A percentile compares a stretch with the other conserved stretches of the same genome.
Evolutionary conservation across 176 grass and related monocot genomes (phyloP).

Genomic region (Juncus effusus): DNA sequence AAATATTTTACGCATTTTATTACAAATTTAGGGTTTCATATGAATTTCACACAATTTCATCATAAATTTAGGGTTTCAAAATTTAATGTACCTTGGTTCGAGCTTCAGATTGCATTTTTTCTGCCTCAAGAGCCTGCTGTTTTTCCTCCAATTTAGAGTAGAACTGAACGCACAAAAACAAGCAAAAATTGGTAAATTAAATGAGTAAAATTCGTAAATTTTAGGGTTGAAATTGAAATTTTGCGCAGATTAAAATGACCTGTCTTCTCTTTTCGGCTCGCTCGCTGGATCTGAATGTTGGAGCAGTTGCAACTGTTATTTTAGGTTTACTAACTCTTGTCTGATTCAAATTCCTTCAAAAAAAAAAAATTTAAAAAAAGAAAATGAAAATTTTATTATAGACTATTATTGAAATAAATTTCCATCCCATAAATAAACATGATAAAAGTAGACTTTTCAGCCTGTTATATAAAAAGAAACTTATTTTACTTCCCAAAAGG

Average conservation of each 20-base stretch:
- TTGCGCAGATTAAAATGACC: slow-evolving; percentile 14
- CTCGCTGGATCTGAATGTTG: slow-evolving; percentile 42
- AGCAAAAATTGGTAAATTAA: neutral
- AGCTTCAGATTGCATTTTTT: slow-evolving; percentile 44
- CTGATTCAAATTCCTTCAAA: slow-evolving; percentile 31
- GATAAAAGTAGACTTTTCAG: too few relatives aligned
- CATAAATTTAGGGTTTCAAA: neutral
- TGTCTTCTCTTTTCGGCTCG: slow-evolving; percentile 50
- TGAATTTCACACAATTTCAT: slow-evolving; percentile 6
- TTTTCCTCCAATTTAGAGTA: slow-evolving; percentile 51
- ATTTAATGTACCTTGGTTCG: slow-evolving; percentile 30
- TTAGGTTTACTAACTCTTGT: slow-evolving; percentile 26
- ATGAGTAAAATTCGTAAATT: neutral
- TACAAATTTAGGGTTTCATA: slow-evolving; percentile 14
- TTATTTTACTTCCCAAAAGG: neutral
- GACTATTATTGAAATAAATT: too few relatives aligned
- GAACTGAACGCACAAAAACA: slow-evolving; percentile 23
- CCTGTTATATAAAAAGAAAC: neutral
- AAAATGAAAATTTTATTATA: neutral
- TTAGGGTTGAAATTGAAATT: neutral
- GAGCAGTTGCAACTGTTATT: slow-evolving; percentile 29
- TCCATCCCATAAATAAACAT: too few relatives aligned
- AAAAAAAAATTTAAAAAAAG: slow-evolving; percentile 18
- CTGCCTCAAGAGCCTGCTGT: slow-evolving; percentile 46
- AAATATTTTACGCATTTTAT: neutral